phyloP scores from a whole-genome alignment of 1,284 basidiomycete genomes.

The Laetiporus sulphureus region DNA sequence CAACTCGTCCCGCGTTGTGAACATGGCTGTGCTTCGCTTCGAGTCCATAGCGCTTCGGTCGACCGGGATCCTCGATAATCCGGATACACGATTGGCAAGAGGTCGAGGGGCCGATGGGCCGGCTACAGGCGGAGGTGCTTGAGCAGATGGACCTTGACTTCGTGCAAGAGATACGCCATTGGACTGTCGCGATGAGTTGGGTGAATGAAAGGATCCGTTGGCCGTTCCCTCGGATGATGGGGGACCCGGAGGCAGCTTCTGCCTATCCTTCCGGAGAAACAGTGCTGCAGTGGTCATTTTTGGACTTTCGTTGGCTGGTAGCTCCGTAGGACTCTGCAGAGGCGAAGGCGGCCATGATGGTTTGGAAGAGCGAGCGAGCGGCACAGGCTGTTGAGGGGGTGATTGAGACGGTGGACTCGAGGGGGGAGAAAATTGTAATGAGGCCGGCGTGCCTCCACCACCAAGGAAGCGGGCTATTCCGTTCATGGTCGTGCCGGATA shows the following conservation, averaged over 20 bases:
- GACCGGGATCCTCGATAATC: constrained; percentile 27
- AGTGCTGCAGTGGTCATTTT: constrained; percentile 38
- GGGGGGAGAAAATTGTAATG: constrained; percentile 18
- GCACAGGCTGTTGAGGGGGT: constrained; percentile 11
- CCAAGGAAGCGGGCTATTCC: constrained; percentile 63
- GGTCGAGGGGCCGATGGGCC: constrained; percentile 34
- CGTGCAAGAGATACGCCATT: constrained; percentile 22
- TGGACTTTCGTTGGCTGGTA: constrained; percentile 23
- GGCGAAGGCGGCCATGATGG: constrained; percentile 42
- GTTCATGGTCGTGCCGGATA: too few species aligned
- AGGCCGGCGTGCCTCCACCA: constrained; percentile 31
- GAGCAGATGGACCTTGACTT: constrained; percentile 21
- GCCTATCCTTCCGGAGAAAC: constrained; percentile 47
- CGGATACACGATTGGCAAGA: constrained; percentile 22
- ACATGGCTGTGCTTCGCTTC: constrained; percentile 35
- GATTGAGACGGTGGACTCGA: constrained; percentile 17
- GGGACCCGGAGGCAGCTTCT: constrained; percentile 22
- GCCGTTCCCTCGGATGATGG: constrained; percentile 19
- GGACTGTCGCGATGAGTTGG: constrained; percentile 21
- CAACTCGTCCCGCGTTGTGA: constrained; percentile 67
- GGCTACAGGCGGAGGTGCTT: constrained; percentile 32
- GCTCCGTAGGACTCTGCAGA: constrained; percentile 18
- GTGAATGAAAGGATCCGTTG: constrained; percentile 23
- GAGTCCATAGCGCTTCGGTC: constrained; percentile 25
- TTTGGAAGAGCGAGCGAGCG: constrained; percentile 24